Conservation (phyloP, 2,329 filamentous ascomycete species). For the Claviceps lovelessii region DNA sequence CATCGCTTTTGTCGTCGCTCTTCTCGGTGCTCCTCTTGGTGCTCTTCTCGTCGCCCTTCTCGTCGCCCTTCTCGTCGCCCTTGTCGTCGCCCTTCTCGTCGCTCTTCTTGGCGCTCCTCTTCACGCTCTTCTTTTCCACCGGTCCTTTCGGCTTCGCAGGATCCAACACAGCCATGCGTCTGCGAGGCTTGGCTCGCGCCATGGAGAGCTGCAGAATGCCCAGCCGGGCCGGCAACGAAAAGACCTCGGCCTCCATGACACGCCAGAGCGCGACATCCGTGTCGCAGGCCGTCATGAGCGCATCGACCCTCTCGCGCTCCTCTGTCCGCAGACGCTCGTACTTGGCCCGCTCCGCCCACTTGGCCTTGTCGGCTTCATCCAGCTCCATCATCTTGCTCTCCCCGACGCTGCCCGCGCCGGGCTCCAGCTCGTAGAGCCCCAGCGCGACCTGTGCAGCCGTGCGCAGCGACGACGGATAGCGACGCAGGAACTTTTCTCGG, state of each 20-base stretch:
- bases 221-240: conserved; percentile 42
- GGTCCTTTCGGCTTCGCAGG: not conserved
- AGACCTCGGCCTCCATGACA: conserved; percentile 51
- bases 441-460: conserved; percentile 25
- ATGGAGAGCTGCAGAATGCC: conserved; percentile 24
- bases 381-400: conserved; percentile 16
- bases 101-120: not conserved
- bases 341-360: conserved; percentile 19
- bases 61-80: not conserved
- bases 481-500: conserved; percentile 21
- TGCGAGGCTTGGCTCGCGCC: no score
- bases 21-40: not conserved
- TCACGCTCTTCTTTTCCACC: not conserved
- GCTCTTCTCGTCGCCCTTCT: not conserved
- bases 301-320: conserved; percentile 39
- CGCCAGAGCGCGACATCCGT: conserved; percentile 55
- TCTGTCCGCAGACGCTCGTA: conserved; percentile 25
- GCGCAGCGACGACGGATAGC: conserved; percentile 26
- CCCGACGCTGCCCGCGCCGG: conserved; percentile 13
- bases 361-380: conserved; percentile 17
- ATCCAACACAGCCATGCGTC: no score
- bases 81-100: not conserved
- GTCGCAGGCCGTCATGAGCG: conserved; percentile 36
- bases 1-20: not conserved
- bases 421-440: conserved; percentile 22